phyloP scores from a whole-genome alignment of 2,329 filamentous ascomycete species.

The Cryphonectria nitschkei region DNA sequence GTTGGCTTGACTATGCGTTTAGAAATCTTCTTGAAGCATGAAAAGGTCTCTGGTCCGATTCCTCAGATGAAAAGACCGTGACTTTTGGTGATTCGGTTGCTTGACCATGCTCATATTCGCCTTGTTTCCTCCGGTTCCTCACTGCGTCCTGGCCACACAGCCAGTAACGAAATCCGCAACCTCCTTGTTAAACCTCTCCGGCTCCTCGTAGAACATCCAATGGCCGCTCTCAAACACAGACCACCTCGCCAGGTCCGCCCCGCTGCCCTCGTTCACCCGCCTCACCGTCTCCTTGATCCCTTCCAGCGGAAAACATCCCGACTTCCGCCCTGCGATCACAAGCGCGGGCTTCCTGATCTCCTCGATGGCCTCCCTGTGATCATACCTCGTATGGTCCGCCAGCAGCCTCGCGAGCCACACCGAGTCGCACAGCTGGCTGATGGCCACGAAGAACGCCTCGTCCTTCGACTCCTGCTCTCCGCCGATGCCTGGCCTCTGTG shows the following conservation, averaged over 20 bases:
- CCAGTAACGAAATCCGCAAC: slow-evolving; percentile 37
- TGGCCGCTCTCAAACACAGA: slow-evolving; percentile 43
- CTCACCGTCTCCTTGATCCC: slow-evolving; percentile 43
- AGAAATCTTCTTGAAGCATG: neutral
- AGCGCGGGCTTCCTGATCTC: slow-evolving; percentile 39
- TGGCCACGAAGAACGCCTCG: slow-evolving; percentile 41
- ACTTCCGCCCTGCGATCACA: slow-evolving; percentile 42
- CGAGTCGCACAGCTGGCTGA: slow-evolving; percentile 41
- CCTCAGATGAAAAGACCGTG: neutral
- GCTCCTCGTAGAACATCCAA: slow-evolving; percentile 47
- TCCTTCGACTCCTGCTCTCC: slow-evolving; percentile 35
- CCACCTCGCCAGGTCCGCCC: slow-evolving; percentile 34
- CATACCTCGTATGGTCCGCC: slow-evolving; percentile 46
- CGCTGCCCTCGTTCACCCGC: slow-evolving; percentile 34
- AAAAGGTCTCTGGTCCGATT: neutral
- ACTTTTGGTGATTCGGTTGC: neutral
- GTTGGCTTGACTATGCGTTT: neutral
- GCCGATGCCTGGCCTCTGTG: slow-evolving; percentile 33
- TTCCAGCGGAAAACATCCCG: slow-evolving; percentile 44
- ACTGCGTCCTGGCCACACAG: slow-evolving; percentile 6
- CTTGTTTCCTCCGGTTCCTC: neutral
- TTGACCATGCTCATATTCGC: neutral
- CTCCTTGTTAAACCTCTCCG: slow-evolving; percentile 42
- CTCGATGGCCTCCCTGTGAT: slow-evolving; percentile 46
- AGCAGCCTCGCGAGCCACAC: slow-evolving; percentile 43